Conservation (phyloP, 768 basidiomycete genomes). For the Tephrocybe sp. region DNA sequence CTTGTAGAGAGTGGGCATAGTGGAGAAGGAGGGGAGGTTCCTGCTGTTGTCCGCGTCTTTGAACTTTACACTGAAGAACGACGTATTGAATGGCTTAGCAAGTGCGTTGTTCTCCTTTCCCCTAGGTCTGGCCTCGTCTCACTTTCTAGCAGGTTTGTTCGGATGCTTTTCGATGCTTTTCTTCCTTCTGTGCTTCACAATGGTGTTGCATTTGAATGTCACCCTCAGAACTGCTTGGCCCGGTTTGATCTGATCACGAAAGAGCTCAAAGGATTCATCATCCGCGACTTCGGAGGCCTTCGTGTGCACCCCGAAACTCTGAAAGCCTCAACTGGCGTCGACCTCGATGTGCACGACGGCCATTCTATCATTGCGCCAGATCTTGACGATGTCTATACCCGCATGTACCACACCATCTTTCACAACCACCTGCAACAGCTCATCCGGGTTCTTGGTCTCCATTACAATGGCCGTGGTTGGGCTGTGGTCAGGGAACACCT, state of each 20-base stretch:
- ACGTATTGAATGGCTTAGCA: constrained; percentile 48
- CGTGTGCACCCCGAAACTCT: constrained; percentile 53
- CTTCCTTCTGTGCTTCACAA: constrained; percentile 53
- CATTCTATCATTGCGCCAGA: constrained; percentile 51
- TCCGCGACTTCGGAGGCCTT: constrained; percentile 60
- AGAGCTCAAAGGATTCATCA: constrained; percentile 52
- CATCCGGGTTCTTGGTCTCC: constrained; percentile 55
- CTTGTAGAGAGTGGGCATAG: constrained; percentile 55
- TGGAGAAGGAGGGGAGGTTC: constrained; percentile 42
- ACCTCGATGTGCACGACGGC: constrained; percentile 45
- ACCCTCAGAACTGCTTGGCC: constrained; percentile 60
- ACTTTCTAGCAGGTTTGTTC: constrained; percentile 37
- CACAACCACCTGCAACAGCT: constrained; percentile 63
- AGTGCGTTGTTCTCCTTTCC: constrained; percentile 28
- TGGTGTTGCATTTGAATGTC: constrained; percentile 60
- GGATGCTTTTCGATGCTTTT: constrained; percentile 53
- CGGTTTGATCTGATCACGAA: constrained; percentile 50
- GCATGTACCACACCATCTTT: constrained; percentile 58
- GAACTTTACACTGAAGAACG: constrained; percentile 51
- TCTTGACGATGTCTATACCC: constrained; percentile 54
- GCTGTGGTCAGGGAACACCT: constrained; percentile 46
- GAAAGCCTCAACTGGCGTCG: constrained; percentile 47
- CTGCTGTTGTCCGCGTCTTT: constrained; percentile 51
- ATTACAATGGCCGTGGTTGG: constrained; percentile 58
- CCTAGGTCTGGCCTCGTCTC: constrained; percentile 3